A percentile compares a stretch with the other conserved stretches of the same genome.
Conservation (phyloP, 768 basidiomycete genomes). For the Amanita phalloides region DNA sequence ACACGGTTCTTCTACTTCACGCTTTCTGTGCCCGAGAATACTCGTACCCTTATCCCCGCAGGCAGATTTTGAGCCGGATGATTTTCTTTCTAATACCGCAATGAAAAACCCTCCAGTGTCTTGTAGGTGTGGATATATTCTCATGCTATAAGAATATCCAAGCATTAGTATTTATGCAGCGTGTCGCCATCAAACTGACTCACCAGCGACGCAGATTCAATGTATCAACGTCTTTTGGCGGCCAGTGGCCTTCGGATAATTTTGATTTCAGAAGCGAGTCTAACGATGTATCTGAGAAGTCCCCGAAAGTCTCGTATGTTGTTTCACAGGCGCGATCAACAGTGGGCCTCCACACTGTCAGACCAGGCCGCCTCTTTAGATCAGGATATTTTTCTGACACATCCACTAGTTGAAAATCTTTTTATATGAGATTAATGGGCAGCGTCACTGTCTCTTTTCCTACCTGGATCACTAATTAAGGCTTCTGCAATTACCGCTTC, state of each 20-base stretch:
- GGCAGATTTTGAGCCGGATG: background rate
- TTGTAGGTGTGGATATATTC: conserved; percentile 91
- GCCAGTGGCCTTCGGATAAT: conserved; percentile 71
- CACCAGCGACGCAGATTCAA: conserved; percentile 70
- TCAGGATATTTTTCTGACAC: conserved; percentile 60
- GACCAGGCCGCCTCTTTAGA: conserved; percentile 67
- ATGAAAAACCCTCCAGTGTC: conserved; percentile 98
- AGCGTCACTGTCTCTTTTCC: conserved; percentile 4
- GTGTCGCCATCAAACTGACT: conserved; percentile 9
- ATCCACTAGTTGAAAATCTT: conserved; percentile 74
- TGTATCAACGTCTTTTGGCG: conserved; percentile 50
- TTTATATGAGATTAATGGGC: background rate
- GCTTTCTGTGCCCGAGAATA: conserved; percentile 33
- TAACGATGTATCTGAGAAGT: conserved; percentile 40
- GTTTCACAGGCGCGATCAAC: conserved; percentile 40
- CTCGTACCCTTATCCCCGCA: background rate
- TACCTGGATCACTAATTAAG: conserved; percentile 60
- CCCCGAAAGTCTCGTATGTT: conserved; percentile 49
- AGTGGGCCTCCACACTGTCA: conserved; percentile 71
- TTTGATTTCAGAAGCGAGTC: conserved; percentile 45
- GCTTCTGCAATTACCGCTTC: conserved; percentile 91
- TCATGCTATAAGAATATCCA: conserved; percentile 38
- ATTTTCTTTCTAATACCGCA: conserved; percentile 65
- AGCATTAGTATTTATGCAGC: background rate
- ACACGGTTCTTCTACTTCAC: conserved; percentile 34